Conservation (phyloP, 768 basidiomycete species). For the Mycena metata region DNA sequence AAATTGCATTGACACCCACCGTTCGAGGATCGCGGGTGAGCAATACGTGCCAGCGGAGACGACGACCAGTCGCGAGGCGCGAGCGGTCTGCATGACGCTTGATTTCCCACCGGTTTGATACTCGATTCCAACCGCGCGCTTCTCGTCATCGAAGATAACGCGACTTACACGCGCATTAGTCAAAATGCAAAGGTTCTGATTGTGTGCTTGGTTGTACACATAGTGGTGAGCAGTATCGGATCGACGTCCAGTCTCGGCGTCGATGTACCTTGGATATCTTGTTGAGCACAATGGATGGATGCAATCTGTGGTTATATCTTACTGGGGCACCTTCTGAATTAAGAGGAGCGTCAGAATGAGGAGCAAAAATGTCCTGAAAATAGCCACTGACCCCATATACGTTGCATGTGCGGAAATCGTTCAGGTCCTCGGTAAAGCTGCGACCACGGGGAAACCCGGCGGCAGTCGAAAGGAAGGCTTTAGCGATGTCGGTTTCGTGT, state of each 20-base stretch:
- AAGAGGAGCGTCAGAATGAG: not conserved
- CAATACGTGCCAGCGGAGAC: too few relatives aligned
- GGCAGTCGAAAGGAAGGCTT: slow-evolving; percentile 63
- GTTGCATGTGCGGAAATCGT: slow-evolving; percentile 58
- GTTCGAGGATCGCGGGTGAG: too few relatives aligned
- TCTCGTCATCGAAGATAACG: slow-evolving; percentile 61
- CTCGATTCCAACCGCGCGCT: slow-evolving; percentile 64
- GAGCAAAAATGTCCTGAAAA: not conserved
- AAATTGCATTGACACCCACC: too few relatives aligned
- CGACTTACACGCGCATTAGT: slow-evolving; percentile 58
- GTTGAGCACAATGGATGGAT: too few relatives aligned
- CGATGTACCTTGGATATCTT: slow-evolving; percentile 62
- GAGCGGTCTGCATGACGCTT: too few relatives aligned
- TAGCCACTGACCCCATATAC: slow-evolving; percentile 59
- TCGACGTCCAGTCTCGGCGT: too few relatives aligned
- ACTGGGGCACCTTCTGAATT: not conserved
- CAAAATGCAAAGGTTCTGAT: slow-evolving; percentile 57
- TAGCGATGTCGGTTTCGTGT: slow-evolving; percentile 52
- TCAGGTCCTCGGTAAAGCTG: slow-evolving; percentile 58
- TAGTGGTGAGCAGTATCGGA: too few relatives aligned
- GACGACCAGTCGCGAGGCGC: too few relatives aligned
- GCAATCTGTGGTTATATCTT: not conserved
- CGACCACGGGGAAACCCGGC: slow-evolving; percentile 62
- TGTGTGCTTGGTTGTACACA: slow-evolving; percentile 63
- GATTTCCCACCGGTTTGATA: slow-evolving; percentile 59